These are phyloP conservation scores for Ogataea methanolica DNA, from an alignment of 805 yeast genomes.

Conservation along the genomic window DNA sequence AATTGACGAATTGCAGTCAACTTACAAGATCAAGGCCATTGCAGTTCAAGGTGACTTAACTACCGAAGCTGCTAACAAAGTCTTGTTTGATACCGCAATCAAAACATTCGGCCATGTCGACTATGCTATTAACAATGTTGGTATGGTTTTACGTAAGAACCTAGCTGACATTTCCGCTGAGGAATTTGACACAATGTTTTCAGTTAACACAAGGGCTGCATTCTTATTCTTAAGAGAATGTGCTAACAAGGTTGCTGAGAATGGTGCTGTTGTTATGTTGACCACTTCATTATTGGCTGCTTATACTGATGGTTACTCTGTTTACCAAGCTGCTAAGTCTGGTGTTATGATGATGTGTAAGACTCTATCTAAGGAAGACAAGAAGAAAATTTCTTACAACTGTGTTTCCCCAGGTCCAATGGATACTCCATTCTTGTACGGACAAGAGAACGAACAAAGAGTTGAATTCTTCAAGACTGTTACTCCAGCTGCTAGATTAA, in stretches of 20 bases:
- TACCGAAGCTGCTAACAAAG: conserved; percentile 36
- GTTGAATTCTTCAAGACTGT: conserved; percentile 53
- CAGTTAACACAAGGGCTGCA: conserved; percentile 53
- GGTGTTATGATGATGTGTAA: conserved; percentile 51
- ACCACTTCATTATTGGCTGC: conserved; percentile 68
- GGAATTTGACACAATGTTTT: conserved; percentile 53
- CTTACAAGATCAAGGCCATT: conserved; percentile 38
- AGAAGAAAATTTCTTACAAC: conserved; percentile 45
- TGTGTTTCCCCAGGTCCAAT: conserved; percentile 64
- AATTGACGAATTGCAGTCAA: conserved; percentile 31
- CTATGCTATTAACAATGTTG: conserved; percentile 64
- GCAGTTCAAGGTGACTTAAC: conserved; percentile 40
- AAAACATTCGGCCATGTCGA: conserved; percentile 47
- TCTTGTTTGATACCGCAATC: conserved; percentile 43
- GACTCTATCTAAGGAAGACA: conserved; percentile 51
- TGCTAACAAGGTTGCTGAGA: conserved; percentile 42
- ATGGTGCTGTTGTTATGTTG: conserved; percentile 51
- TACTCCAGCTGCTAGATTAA: conserved; percentile 45
- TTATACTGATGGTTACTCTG: conserved; percentile 47
- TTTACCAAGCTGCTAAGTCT: conserved; percentile 55
- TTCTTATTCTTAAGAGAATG: conserved; percentile 59
- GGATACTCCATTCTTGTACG: conserved; percentile 63
- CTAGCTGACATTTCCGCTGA: conserved; percentile 45
- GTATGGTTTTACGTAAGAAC: conserved; percentile 62
- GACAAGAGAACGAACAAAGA: conserved; percentile 50